phyloP scores from a whole-genome alignment of 2,329 filamentous ascomycete genomes.

The Fusarium sp. region DNA sequence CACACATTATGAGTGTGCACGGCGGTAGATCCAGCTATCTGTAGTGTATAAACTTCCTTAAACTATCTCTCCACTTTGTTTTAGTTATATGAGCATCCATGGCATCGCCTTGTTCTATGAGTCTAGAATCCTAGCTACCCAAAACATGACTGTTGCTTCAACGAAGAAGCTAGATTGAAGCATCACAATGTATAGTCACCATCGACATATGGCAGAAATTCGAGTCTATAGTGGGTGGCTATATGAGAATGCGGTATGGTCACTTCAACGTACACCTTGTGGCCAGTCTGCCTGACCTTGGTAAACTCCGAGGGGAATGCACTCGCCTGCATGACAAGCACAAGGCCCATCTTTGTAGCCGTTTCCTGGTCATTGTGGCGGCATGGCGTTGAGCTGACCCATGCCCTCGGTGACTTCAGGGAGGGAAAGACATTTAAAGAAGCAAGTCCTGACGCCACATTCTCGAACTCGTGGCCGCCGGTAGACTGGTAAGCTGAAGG shows the following conservation, averaged over 20 bases:
- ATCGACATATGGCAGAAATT: not conserved
- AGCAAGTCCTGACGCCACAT: constrained; percentile 22
- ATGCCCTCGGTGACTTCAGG: constrained; percentile 34
- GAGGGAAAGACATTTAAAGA: constrained; percentile 21
- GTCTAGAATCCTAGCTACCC: not conserved
- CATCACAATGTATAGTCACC: too few species aligned
- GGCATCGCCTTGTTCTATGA: not conserved
- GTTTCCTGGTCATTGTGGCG: constrained; percentile 5
- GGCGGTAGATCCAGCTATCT: constrained; percentile 20
- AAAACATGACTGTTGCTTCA: not conserved
- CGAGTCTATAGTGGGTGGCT: too few species aligned
- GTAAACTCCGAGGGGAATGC: not conserved
- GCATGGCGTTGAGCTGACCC: constrained; percentile 16
- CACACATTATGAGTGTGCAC: constrained; percentile 8
- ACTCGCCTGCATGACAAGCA: not conserved
- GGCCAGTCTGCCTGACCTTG: not conserved
- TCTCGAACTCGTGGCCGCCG: constrained; percentile 3
- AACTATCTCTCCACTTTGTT: constrained; percentile 10
- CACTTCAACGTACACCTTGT: not conserved
- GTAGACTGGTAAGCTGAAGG: constrained; percentile 11
- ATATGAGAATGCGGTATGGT: not conserved
- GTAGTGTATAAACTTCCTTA: constrained; percentile 21
- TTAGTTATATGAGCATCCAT: constrained; percentile 5
- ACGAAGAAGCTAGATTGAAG: not conserved
- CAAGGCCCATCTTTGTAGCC: not conserved